A percentile compares a stretch with the other conserved stretches of the same genome.
Evolutionary conservation across 1,284 basidiomycete species (phyloP).

Genomic region (Peniophora sp.): DNA sequence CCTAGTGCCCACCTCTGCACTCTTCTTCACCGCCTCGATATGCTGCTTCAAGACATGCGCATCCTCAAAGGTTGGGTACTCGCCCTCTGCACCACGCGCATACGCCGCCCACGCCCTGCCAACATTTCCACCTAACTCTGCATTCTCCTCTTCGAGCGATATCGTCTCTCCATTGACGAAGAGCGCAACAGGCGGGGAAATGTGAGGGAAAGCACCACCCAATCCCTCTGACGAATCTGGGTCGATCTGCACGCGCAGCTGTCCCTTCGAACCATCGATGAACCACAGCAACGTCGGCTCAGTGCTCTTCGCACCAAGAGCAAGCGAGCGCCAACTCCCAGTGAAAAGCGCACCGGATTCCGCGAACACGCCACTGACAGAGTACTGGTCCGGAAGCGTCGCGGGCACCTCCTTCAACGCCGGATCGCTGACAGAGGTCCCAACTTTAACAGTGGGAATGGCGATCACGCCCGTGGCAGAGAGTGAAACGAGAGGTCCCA

Average conservation of each 20-base stretch:
- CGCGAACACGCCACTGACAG: constrained; percentile 1
- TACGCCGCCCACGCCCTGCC: constrained; percentile 4
- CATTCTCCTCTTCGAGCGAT: constrained; percentile 2
- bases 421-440: not conserved
- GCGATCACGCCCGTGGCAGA: constrained; percentile 5
- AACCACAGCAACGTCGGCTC: constrained; percentile 5
- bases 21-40: constrained; percentile 23
- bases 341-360: constrained; percentile 3
- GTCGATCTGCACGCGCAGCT: constrained; percentile 4
- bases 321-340: constrained; percentile 1
- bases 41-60: constrained; percentile 21
- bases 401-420: not conserved
- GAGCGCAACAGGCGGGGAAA: constrained; percentile 2
- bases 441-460: not conserved
- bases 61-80: constrained; percentile 26
- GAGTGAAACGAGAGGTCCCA: constrained; percentile 10
- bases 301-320: not conserved
- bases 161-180: constrained; percentile 12
- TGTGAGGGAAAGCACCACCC: not conserved
- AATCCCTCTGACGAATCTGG: constrained; percentile 1
- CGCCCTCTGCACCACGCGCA: constrained; percentile 1
- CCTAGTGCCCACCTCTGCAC: constrained; percentile 18
- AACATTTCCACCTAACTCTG: constrained; percentile 2
- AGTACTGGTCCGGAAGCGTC: constrained; percentile 2
- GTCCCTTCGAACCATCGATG: constrained; percentile 13